Conservation (phyloP, 495 filamentous ascomycete genomes). For the Penicillium simplicissimum region DNA sequence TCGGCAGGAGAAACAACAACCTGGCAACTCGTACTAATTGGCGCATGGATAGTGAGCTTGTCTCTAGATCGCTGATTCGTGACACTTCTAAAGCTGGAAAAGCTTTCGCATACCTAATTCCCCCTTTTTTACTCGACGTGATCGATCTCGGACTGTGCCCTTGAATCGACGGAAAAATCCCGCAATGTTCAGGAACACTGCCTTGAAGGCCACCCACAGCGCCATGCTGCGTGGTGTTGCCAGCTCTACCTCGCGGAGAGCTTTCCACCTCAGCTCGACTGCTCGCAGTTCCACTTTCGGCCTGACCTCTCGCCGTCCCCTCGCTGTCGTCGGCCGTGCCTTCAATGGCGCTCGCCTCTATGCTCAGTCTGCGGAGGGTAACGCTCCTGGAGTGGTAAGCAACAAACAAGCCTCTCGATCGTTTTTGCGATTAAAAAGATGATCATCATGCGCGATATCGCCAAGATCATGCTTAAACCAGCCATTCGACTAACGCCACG, state of each 20-base stretch:
- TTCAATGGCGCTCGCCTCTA: conserved; percentile 49
- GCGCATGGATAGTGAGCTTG: conserved; percentile 11
- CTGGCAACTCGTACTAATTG: conserved; percentile 27
- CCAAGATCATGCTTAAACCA: conserved; percentile 1
- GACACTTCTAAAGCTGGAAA: conserved; percentile 9
- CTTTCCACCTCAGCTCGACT: conserved; percentile 49
- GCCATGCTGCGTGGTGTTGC: conserved; percentile 53
- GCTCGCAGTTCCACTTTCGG: conserved; percentile 48
- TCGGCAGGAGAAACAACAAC: conserved; percentile 25
- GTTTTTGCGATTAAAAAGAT: conserved; percentile 10
- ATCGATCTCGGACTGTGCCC: conserved; percentile 16
- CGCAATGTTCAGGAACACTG: conserved; percentile 49
- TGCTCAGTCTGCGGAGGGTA: conserved; percentile 54
- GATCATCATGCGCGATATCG: conserved; percentile 9
- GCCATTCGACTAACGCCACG: conserved; percentile 32
- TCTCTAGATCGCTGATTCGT: conserved; percentile 13
- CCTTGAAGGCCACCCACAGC: conserved; percentile 51
- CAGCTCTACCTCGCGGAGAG: conserved; percentile 44
- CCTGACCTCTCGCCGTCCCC: conserved; percentile 44
- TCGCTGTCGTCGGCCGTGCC: conserved; percentile 42
- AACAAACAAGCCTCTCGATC: conserved; percentile 14
- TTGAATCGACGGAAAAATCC: conserved; percentile 32
- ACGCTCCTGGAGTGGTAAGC: conserved; percentile 40
- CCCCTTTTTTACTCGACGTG: conserved; percentile 7
- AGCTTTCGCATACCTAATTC: conserved; percentile 1